These are phyloP conservation scores for Amaranthus palmeri DNA, from an alignment of 148 eudicot genomes.

Conservation along the genomic window DNA sequence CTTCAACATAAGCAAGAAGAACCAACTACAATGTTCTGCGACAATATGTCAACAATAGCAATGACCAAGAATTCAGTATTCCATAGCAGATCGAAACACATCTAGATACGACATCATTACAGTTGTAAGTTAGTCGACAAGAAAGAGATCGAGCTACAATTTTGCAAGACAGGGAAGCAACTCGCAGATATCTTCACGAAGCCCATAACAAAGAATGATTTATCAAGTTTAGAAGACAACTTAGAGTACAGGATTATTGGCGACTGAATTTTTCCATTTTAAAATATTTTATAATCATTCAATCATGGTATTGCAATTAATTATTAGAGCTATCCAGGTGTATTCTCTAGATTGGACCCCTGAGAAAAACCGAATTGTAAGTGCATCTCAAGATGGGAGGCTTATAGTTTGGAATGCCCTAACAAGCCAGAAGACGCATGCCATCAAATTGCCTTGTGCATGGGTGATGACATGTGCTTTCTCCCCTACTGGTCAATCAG, in stretches of 20 bases:
- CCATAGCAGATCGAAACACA: too few relatives aligned
- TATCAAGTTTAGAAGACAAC: too few relatives aligned
- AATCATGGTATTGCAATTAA: not conserved
- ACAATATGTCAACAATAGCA: too few relatives aligned
- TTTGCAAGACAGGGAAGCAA: too few relatives aligned
- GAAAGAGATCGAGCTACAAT: too few relatives aligned
- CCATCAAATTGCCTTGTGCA: slow-evolving; percentile 93
- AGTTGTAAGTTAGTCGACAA: too few relatives aligned
- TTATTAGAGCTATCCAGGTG: slow-evolving; percentile 42
- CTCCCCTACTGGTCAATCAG: slow-evolving; percentile 90
- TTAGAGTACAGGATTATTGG: not conserved
- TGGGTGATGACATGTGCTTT: slow-evolving; percentile 99
- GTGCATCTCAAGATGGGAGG: slow-evolving; percentile 99
- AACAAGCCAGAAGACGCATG: slow-evolving; percentile 97
- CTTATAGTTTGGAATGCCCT: slow-evolving; percentile 96
- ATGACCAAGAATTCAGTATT: too few relatives aligned
- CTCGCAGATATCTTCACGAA: too few relatives aligned
- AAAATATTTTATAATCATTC: not conserved
- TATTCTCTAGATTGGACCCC: slow-evolving; percentile 91
- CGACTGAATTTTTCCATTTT: not conserved
- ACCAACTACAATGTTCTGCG: too few relatives aligned
- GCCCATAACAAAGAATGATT: too few relatives aligned
- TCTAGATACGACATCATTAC: too few relatives aligned
- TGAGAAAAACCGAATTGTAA: slow-evolving; percentile 87
- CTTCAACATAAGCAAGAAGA: too few relatives aligned